Evolutionary conservation across 2,329 filamentous ascomycete species (phyloP).

Genomic region (Colletotrichum sp.): DNA sequence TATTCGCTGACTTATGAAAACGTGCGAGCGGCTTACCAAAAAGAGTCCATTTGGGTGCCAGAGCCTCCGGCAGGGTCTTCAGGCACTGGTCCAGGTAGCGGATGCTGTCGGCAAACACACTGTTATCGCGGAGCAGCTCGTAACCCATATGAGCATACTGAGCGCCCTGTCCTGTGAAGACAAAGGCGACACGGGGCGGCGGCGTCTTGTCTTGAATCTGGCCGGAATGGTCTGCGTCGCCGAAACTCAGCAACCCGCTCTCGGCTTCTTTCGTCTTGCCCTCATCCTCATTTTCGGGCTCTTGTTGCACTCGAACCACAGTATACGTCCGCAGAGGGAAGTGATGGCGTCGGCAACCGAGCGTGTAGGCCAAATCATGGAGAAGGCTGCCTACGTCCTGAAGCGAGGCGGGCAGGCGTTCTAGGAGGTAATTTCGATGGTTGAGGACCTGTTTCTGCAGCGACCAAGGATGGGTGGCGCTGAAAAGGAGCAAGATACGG

Average conservation of each 20-base stretch:
- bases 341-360: constrained; percentile 17
- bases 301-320: background rate
- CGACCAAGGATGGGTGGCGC: background rate
- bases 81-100: background rate
- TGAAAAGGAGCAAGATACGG: background rate
- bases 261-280: background rate
- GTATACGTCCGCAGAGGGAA: constrained; percentile 15
- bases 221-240: background rate
- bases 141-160: constrained; percentile 47
- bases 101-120: constrained; percentile 2
- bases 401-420: background rate
- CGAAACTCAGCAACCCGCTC: background rate
- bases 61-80: background rate
- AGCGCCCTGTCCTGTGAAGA: constrained; percentile 51
- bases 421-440: background rate
- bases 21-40: background rate
- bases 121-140: constrained; percentile 24
- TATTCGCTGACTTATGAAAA: background rate
- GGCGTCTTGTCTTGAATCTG: constrained; percentile 33
- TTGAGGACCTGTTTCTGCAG: background rate
- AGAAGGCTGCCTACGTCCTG: constrained; percentile 15
- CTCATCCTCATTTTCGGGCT: background rate
- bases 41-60: background rate
- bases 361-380: constrained; percentile 20
- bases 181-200: background rate